Evolutionary conservation across 257 asterid species (phyloP), one percentile per base, ranked within the genome.

Genomic region (Solanum bulbocastanum): DNA sequence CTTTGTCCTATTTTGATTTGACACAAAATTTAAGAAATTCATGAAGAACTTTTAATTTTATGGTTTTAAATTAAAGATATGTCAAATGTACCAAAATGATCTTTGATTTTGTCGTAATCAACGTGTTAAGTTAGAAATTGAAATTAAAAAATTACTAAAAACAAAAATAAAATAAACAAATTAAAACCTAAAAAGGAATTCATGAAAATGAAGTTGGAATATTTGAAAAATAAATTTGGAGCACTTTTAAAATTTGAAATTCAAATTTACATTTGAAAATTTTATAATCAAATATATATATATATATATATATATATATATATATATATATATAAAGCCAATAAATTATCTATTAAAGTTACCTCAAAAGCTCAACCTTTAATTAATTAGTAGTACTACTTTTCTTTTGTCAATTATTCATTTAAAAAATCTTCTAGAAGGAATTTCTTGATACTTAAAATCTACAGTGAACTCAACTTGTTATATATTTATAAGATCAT

Each of bases 361-460:
- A 11, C 65, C 39, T 78, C 36, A 27, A 79, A 79, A 42, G 84
- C 25, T 79, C 39, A 79, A 15, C 25, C n/a, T 27, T 42, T 72
- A 76, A 79, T 49, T 81, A 9, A 62, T 42, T 69, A 49, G 18
- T 49, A 25, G 30, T 62, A 20, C 27, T 4, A 68, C n/a, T 79
- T 25, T 30, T 16, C 14, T 44, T 42, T 79, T 79, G 39, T 27
- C 37, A 79, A 79, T 4, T 44, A 30, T 44, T 36, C 14, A 40
- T 78, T 78, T 42, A 25, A 78, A 25, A 78, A 78, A 13, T 79
- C 44, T 69, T 60, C 81, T 85, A 78, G 88, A 85, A 72, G 36
- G 87, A 74, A 40, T 88, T 74, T 79, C 81, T 66, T 86, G 83
- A 90, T 69, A 85, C 90, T 84, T 89, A 60, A 91, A 90, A 32